Conservation (phyloP, 441 rosid species). For the Isatis lusitanica region DNA sequence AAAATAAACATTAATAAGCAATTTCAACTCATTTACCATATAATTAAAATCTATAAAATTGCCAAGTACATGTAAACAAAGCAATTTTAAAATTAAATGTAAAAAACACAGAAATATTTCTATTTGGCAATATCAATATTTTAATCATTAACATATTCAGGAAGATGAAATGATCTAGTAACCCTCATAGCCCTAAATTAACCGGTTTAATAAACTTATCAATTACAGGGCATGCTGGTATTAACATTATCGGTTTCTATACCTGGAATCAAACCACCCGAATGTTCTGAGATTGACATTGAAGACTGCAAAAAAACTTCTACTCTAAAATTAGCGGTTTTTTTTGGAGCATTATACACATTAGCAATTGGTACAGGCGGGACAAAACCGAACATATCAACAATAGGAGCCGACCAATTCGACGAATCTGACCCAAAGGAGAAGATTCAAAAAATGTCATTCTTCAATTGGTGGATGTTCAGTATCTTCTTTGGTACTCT, state of each 20-base stretch:
- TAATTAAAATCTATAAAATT: too few species aligned
- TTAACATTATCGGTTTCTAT: constrained; percentile 77
- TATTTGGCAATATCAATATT: too few species aligned
- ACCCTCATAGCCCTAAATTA: neutral
- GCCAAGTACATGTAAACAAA: too few species aligned
- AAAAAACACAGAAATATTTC: too few species aligned
- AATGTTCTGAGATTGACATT: constrained; percentile 38
- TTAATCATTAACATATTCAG: too few species aligned
- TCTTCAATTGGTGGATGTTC: constrained; percentile 99
- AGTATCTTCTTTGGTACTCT: constrained; percentile 89
- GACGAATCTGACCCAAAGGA: constrained; percentile 82
- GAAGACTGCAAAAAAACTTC: constrained; percentile 60
- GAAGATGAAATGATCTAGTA: too few species aligned
- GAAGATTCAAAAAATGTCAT: constrained; percentile 72
- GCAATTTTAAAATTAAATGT: too few species aligned
- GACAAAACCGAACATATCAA: constrained; percentile 90
- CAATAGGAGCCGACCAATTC: constrained; percentile 90
- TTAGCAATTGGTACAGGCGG: constrained; percentile 85
- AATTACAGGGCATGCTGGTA: constrained; percentile 65
- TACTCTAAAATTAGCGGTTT: constrained; percentile 55
- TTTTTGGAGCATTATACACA: constrained; percentile 70
- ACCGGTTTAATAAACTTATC: neutral
- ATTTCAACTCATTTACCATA: too few species aligned
- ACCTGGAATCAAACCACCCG: constrained; percentile 68
- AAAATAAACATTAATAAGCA: too few species aligned